Conservation (phyloP, 129 eudicot species). For the Centaurea solstitialis region DNA sequence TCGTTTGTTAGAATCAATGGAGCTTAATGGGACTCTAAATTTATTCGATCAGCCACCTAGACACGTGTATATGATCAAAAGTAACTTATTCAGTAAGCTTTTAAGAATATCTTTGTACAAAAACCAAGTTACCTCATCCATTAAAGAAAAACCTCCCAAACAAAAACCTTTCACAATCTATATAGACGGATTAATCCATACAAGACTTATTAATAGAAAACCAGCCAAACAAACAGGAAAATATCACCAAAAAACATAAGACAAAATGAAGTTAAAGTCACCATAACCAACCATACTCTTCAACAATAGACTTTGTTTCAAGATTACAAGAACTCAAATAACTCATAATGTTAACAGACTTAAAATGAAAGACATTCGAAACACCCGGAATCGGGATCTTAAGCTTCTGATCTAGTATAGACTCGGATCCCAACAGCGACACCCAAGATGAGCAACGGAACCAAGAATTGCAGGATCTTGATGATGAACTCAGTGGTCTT, state of each 20-base stretch:
- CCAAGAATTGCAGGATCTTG: conserved; percentile 90
- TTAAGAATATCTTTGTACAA: too few relatives aligned
- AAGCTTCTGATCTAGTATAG: conserved; percentile 61
- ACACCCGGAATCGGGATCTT: conserved; percentile 14
- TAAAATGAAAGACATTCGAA: neutral
- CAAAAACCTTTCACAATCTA: too few relatives aligned
- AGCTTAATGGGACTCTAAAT: too few relatives aligned
- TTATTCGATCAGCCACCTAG: too few relatives aligned
- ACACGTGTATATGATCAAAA: too few relatives aligned
- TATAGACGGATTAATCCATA: too few relatives aligned
- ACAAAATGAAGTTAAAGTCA: conserved; percentile 15
- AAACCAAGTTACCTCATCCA: too few relatives aligned
- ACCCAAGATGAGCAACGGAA: conserved; percentile 79
- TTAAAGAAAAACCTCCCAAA: too few relatives aligned
- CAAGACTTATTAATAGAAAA: too few relatives aligned
- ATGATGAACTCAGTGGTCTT: conserved; percentile 82
- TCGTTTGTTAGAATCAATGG: too few relatives aligned
- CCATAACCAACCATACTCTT: conserved; percentile 21
- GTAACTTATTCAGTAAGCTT: too few relatives aligned
- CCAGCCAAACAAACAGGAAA: neutral
- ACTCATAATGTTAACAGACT: conserved; percentile 17
- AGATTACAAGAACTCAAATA: conserved; percentile 25
- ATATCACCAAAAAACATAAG: neutral
- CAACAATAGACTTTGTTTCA: neutral
- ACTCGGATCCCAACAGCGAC: conserved; percentile 87